Percentiles rank a stretch among this genome's conserved stretches.
phyloP scores from a whole-genome alignment of 495 filamentous ascomycete species.

The Lindgomyces ingoldianus region DNA sequence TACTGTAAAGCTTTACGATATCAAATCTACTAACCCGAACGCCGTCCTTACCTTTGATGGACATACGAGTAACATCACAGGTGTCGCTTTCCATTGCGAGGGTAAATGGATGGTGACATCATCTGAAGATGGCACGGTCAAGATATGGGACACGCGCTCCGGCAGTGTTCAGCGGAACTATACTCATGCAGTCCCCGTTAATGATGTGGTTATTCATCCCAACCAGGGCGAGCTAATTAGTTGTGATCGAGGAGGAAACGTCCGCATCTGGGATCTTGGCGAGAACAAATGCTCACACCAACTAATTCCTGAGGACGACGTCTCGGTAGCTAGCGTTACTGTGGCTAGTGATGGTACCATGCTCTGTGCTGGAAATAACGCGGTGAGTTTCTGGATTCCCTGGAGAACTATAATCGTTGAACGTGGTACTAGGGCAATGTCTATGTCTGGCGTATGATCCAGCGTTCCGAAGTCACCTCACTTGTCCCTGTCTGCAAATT shows the following conservation, averaged over 20 bases:
- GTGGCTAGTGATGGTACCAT: conserved; percentile 92
- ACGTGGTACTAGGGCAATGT: conserved; percentile 74
- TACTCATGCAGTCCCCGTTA: conserved; percentile 79
- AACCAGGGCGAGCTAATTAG: conserved; percentile 98
- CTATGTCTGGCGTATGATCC: conserved; percentile 91
- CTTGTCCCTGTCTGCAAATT: conserved; percentile 91
- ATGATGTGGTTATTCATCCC: conserved; percentile 96
- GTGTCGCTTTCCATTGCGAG: conserved; percentile 96
- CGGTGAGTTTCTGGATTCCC: conserved; percentile 53
- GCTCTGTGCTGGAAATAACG: conserved; percentile 93
- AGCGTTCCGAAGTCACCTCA: conserved; percentile 78
- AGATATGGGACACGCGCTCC: conserved; percentile 95
- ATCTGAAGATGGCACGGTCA: conserved; percentile 94
- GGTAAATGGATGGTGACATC: conserved; percentile 99
- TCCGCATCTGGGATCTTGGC: conserved; percentile 92
- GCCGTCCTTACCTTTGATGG: conserved; percentile 91
- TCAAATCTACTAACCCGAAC: conserved; percentile 92
- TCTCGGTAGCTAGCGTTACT: conserved; percentile 88
- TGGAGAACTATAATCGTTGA: neutral
- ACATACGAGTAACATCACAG: conserved; percentile 92
- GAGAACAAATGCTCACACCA: conserved; percentile 97
- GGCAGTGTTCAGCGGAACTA: conserved; percentile 92
- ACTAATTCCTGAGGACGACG: conserved; percentile 93
- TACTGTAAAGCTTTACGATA: conserved; percentile 94
- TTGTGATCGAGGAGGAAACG: conserved; percentile 89